Evolutionary conservation across 1,284 basidiomycete species (phyloP), one percentile per base, ranked within the genome.

Genomic region (Gymnopus androsaceus): DNA sequence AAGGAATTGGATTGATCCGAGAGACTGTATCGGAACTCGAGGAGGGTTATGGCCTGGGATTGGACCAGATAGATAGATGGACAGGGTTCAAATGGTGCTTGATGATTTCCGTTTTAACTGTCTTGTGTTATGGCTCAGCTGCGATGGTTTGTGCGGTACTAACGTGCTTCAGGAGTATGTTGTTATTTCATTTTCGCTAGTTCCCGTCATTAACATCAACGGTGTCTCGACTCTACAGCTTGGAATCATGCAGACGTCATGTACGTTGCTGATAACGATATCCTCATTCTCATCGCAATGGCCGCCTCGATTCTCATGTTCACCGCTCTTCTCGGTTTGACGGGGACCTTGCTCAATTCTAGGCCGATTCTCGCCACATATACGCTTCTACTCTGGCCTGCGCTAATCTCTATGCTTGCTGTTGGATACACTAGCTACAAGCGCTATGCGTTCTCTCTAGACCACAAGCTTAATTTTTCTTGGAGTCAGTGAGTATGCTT

Each of bases 391-490:
- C 80, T 91, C 53, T 91, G 88, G 86, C 79, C 85, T 38, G 80
- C 80, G 12, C 74, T 91, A 61, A 72, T 81, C 40, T 78, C 87
- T 12, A 72, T 90, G 59, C 76, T 87, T 59, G 78, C 82, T 1
- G 80, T 89, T 48, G 88, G 87, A 30, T 92, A 91, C 68, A 74
- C 81, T 40, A 76, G 83, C 21, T 91, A 90, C 76, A 87, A 86
- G 66, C 83, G 86, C 41, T 74, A 76, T 59, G 79, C 82, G 0
- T 90, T 88, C 73, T 77, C 87, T 38, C 79, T 92, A 58, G 85
- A 88, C 64, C 80, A 82, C 61, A 91, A 91, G 71, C 75, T 90
- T 58, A 87, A 88, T 68, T 70, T 81, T 56, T 82, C 86, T 23
- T 92, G 89, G 89, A 85, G 81, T 61, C 75, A 84, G 52, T n/a